These are phyloP conservation scores for Colletotrichum sp. DNA, from an alignment of 2,329 filamentous ascomycete species.

Conservation along the genomic window DNA sequence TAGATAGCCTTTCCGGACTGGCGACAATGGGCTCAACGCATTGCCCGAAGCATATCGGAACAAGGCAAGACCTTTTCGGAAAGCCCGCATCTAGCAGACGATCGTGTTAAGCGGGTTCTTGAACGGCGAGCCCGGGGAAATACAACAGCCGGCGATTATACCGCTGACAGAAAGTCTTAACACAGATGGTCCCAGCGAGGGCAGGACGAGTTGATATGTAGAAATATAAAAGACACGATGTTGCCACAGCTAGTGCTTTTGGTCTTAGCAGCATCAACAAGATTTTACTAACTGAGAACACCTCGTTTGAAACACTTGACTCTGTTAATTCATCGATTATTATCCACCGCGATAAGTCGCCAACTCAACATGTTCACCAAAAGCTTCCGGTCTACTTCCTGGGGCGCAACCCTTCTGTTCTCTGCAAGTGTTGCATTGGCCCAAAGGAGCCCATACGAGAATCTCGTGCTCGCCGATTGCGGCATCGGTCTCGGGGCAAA, in stretches of 20 bases:
- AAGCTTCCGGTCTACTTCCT: background rate
- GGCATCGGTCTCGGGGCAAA: background rate
- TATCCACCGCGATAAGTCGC: background rate
- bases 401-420: background rate
- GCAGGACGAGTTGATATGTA: background rate
- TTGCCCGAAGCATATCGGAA: background rate
- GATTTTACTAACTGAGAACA: background rate
- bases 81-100: background rate
- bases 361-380: background rate
- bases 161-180: background rate
- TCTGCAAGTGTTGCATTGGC: background rate
- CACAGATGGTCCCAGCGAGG: background rate
- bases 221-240: background rate
- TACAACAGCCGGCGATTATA: background rate
- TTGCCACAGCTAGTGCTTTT: background rate
- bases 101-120: background rate
- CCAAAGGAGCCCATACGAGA: background rate
- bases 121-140: background rate
- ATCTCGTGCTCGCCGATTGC: background rate
- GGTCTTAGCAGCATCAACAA: background rate
- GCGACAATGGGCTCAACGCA: background rate
- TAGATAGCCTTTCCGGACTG: background rate
- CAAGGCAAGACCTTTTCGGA: background rate
- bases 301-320: background rate
- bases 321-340: background rate